Evolutionary conservation across 208 protist genomes (phyloP), one percentile per base, ranked within the genome.

Genomic region (Trypanosoma mega): DNA sequence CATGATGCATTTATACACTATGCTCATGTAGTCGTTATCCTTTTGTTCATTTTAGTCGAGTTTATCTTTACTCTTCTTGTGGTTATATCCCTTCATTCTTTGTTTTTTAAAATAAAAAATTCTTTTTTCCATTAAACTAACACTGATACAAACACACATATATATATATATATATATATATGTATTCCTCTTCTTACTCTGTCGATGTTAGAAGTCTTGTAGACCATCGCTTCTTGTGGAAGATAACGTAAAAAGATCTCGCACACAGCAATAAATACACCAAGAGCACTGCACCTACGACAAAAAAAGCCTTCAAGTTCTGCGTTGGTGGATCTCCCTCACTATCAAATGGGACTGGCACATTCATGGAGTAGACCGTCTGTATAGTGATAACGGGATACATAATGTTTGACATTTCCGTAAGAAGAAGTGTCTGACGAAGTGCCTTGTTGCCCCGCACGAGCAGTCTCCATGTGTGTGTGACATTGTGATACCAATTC

Each of bases 401-500:
- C 72, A 94, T 78, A 47, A 94, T 88, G 51, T 92, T 94, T 37
- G 70, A 66, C 55, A 91, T 67, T 53, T 94, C 78, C 0, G 82
- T 81, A 9, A 94, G 61, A 21, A 87, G 55, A 11, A 92, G 57
- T 43, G 81, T 62, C 80, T 84, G 82, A 5, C 88, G 88, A 48
- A 92, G 70, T 3, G 84, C 82, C 21, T 76, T 75, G 64, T 92
- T 94, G 39, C 85, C 82, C 20, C 74, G 67, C 1, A 60, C 56
- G 8, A 92, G 74, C 34, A 90, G 44, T 20, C 79, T 63, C 80
- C 85, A 91, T 37, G 87, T 85, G 39, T 82, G 69, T 9, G 80
- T 76, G 4, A 91, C 74, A 50, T 94, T 94, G 70, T 91, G 78
- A 60, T 94, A 86, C 88, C 88, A 94, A 63, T 90, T 92, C 4